Conservation (phyloP, 2,329 filamentous ascomycete species). For the Nectriaceae sp. region DNA sequence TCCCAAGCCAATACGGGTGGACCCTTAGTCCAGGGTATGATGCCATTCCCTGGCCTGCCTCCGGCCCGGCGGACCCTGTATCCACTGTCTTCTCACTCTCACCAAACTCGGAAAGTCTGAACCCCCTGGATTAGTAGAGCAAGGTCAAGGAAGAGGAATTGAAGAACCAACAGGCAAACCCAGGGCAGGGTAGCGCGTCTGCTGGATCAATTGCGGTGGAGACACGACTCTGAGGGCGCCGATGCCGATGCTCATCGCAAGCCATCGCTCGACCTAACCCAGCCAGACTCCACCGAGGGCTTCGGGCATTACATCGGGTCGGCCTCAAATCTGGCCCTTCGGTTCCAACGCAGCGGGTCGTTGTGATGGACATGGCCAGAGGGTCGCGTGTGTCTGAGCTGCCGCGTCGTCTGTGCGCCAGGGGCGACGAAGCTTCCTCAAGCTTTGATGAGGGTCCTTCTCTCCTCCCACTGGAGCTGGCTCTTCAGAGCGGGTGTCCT, state of each 20-base stretch:
- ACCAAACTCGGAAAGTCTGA: slow-evolving; percentile 14
- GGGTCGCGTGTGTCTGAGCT: slow-evolving; percentile 14
- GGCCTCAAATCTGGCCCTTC: slow-evolving; percentile 12
- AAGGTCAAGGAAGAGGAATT: background rate
- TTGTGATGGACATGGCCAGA: slow-evolving; percentile 10
- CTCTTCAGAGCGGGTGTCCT: too few relatives aligned
- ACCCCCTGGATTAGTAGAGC: background rate
- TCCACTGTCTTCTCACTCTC: slow-evolving; percentile 6
- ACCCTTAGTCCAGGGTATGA: slow-evolving; percentile 4
- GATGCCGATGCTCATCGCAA: background rate
- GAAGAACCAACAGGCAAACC: slow-evolving; percentile 15
- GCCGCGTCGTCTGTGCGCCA: slow-evolving; percentile 27
- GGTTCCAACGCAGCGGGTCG: slow-evolving; percentile 21
- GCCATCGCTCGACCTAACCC: slow-evolving; percentile 8
- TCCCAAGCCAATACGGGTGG: background rate
- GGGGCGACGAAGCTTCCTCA: too few relatives aligned
- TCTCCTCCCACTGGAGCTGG: too few relatives aligned
- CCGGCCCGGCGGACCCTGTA: background rate
- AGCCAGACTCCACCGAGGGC: slow-evolving; percentile 15
- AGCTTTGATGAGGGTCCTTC: too few relatives aligned
- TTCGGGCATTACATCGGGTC: slow-evolving; percentile 8
- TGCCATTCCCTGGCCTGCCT: slow-evolving; percentile 1
- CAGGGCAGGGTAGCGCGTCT: background rate
- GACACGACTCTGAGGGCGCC: background rate
- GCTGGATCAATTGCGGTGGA: background rate